These are phyloP conservation scores for Pleoardoris graminearum DNA, from an alignment of 2,329 filamentous ascomycete genomes.

Conservation along the genomic window DNA sequence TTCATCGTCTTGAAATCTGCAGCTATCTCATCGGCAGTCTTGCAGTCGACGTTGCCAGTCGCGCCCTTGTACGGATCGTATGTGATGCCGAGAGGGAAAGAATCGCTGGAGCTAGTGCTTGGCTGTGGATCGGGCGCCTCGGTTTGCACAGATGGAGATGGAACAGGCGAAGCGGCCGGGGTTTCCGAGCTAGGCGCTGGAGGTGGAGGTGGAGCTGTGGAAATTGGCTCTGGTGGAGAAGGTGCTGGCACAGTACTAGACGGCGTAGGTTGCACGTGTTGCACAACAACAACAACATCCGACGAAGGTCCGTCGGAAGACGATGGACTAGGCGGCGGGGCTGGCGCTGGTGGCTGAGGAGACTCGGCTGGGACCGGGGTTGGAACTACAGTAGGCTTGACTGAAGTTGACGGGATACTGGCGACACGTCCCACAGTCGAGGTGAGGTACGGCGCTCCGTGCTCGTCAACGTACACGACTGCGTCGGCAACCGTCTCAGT, in stretches of 20 bases:
- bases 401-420: slow-evolving; percentile 13
- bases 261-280: neutral
- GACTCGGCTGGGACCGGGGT: slow-evolving; percentile 9
- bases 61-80: slow-evolving; percentile 38
- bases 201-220: slow-evolving; percentile 6
- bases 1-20: slow-evolving; percentile 64
- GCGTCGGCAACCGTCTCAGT: slow-evolving; percentile 36
- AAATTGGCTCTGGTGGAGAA: neutral
- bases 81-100: slow-evolving; percentile 36
- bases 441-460: slow-evolving; percentile 34
- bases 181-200: neutral
- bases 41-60: slow-evolving; percentile 56
- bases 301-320: slow-evolving; percentile 14
- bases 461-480: slow-evolving; percentile 38
- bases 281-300: slow-evolving; percentile 11
- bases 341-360: slow-evolving; percentile 10
- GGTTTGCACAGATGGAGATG: slow-evolving; percentile 14
- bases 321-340: slow-evolving; percentile 6
- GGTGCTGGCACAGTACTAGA: slow-evolving; percentile 4
- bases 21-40: slow-evolving; percentile 64
- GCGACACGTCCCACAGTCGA: slow-evolving; percentile 19
- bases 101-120: slow-evolving; percentile 5
- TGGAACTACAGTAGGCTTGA: slow-evolving; percentile 10
- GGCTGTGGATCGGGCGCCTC: slow-evolving; percentile 11
- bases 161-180: neutral